These are phyloP conservation scores for Aspergillus biplanus DNA, from an alignment of 495 filamentous ascomycete species.

Conservation along the genomic window DNA sequence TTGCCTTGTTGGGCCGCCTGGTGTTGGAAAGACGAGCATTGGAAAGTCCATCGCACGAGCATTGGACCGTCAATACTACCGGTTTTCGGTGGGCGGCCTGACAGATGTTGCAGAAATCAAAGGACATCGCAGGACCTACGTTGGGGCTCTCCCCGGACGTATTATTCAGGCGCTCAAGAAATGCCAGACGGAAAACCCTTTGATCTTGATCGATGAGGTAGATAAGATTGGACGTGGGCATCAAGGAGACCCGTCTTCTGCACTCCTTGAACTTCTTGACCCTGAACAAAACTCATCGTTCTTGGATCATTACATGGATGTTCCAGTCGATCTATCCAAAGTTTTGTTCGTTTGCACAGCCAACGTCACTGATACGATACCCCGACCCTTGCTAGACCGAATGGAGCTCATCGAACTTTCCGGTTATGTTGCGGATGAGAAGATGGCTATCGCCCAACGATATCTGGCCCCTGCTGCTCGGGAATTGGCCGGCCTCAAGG, in stretches of 20 bases:
- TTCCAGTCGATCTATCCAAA: conserved; percentile 96
- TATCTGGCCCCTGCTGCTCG: conserved; percentile 92
- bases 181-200: conserved; percentile 96
- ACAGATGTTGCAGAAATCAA: conserved; percentile 99
- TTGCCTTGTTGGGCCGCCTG: conserved; percentile 94
- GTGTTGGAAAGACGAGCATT: conserved; percentile 98
- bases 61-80: conserved; percentile 92
- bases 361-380: conserved; percentile 99
- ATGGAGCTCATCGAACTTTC: conserved; percentile 99
- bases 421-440: conserved; percentile 97
- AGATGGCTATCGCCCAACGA: conserved; percentile 95
- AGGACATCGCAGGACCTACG: conserved; percentile 94
- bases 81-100: conserved; percentile 95
- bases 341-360: conserved; percentile 99
- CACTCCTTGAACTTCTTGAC: conserved; percentile 91
- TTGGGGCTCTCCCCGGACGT: conserved; percentile 92
- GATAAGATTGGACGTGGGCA: conserved; percentile 97
- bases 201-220: conserved; percentile 96
- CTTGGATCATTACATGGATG: conserved; percentile 98
- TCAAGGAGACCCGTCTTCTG: conserved; percentile 94
- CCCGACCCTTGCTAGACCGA: conserved; percentile 88
- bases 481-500: conserved; percentile 86
- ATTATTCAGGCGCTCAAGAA: conserved; percentile 99
- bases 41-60: conserved; percentile 97
- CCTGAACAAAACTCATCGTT: conserved; percentile 98